Evolutionary conservation across 2,329 filamentous ascomycete genomes (phyloP), one percentile per base, ranked within the genome.

Genomic region (Penicillium sp.): DNA sequence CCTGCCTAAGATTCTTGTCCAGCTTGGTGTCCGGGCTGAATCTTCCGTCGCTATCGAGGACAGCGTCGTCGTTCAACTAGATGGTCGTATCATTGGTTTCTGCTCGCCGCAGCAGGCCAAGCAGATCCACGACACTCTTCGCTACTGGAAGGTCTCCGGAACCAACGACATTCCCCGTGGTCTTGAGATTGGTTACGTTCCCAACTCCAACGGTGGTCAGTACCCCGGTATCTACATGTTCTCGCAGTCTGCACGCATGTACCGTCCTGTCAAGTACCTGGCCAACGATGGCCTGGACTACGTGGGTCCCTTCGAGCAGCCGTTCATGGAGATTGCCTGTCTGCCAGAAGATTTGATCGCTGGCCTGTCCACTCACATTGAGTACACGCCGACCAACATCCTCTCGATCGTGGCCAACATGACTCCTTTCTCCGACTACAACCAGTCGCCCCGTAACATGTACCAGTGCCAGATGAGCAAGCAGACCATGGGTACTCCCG

Each of bases 401-500:
- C 86, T 99, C 28, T 98, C 94, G 7, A 98, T 99, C 66, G 85
- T 99, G 55, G 95, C 95, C 71, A 98, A 98, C 79, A 96, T 97
- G 89, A 99, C 95, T 0, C 95, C 95, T 3, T 99, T 99, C 80
- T 97, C 94, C 51, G 92, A 99, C 76, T 97, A 97, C 81, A 99
- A 99, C 79, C 95, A 99, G 78, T 97, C 93, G 14, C 95, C 95
- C 1, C 85, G 95, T 85, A 99, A 99, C 80, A 98, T 98, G 94
- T 99, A 98, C 76, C 92, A 96, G 76, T 97, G 93, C 81, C 95
- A 98, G 83, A 98, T 98, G 95, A 93, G 92, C 81, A 99, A 99
- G 77, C 95, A 99, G 81, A 93, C 94, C 0, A 99, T 99, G 95
- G 95, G 95, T 77, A 98, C 95, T 26, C 93, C 94, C 3, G 93